Conservation (phyloP, 2,329 filamentous ascomycete species). For the Colletotrichum sp. region DNA sequence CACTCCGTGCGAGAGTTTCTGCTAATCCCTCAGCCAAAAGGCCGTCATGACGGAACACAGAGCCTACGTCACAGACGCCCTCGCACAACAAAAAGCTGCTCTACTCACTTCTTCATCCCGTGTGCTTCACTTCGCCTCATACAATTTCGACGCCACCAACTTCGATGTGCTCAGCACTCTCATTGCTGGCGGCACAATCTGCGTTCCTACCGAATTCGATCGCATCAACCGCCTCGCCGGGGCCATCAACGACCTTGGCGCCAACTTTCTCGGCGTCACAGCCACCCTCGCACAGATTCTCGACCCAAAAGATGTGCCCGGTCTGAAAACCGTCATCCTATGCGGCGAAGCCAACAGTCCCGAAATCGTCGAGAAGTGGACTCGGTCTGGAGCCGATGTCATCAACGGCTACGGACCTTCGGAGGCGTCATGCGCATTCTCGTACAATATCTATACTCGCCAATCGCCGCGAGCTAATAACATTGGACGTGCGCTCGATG, state of each 20-base stretch:
- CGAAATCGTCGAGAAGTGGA: slow-evolving; percentile 48
- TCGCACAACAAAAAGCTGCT: slow-evolving; percentile 8
- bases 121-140: slow-evolving; percentile 61
- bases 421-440: slow-evolving; percentile 55
- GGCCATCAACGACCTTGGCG: slow-evolving; percentile 53
- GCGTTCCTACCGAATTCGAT: slow-evolving; percentile 57
- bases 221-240: slow-evolving; percentile 54
- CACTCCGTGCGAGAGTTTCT: accelerated
- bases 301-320: slow-evolving; percentile 38
- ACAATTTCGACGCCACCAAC: slow-evolving; percentile 58
- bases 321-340: slow-evolving; percentile 36
- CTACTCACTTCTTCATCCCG: slow-evolving; percentile 33
- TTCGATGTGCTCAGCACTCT: slow-evolving; percentile 58
- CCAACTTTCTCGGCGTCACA: slow-evolving; percentile 60
- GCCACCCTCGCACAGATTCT: slow-evolving; percentile 58
- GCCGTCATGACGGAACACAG: slow-evolving; percentile 39
- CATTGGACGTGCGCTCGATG: slow-evolving; percentile 52
- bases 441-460: slow-evolving; percentile 25
- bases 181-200: slow-evolving; percentile 62
- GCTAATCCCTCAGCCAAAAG: not conserved
- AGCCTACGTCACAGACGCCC: slow-evolving; percentile 25
- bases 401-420: slow-evolving; percentile 57
- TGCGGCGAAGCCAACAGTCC: slow-evolving; percentile 53
- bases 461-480: slow-evolving; percentile 46
- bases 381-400: slow-evolving; percentile 35